Base-by-base conservation (phyloP, 495 filamentous ascomycete genomes). In the Podospora fimiseda region DNA sequence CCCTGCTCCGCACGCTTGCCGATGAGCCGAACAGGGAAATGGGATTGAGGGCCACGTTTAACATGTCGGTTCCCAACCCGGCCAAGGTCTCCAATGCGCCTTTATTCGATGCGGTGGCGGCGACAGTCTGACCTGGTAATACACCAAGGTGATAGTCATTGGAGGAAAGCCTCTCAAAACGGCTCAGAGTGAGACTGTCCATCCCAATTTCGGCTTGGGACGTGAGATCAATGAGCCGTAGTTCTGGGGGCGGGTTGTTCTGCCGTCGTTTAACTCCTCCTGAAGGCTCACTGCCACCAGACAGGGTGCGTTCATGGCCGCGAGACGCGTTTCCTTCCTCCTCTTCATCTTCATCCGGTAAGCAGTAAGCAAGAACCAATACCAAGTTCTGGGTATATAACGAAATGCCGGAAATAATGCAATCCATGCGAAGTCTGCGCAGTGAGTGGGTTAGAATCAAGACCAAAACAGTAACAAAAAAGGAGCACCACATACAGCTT, bases 341-440 rank as follows among this genome's bases (percentile, higher is more conserved):
- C 0, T 80, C 67, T n/a, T 84, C 80, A 9, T 80, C 75, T n/a
- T 85, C 82, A 9, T 83, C 82, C 11, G 79, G 74, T 51, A 85
- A 86, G 52, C 90, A 81, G 66, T 92, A 93, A 63, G 90, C 90
- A 75, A 98, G 86, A 60, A 96, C 82, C 55, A 94, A 78, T 69
- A 98, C 76, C 48, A 95, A 75, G 60, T 81, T 90, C 60, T 91
- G 90, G 66, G 88, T 95, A 84, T 96, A 97, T 71, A 98, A 77
- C 56, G 93, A 90, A 64, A 98, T 86, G 64, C 94, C 93, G 68
- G 92, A 95, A 76, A 98, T 87, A 57, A 92, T 88, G 72, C 94
- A 96, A 74, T 97, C 93, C 59, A 91, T 91, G 60, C 88, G 86
- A 70, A 97, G 79, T 73, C 89, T 95, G 53, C 0, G 43, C 49